Base-by-base conservation (phyloP, 768 basidiomycete species). In the Boletus rex-veris region DNA sequence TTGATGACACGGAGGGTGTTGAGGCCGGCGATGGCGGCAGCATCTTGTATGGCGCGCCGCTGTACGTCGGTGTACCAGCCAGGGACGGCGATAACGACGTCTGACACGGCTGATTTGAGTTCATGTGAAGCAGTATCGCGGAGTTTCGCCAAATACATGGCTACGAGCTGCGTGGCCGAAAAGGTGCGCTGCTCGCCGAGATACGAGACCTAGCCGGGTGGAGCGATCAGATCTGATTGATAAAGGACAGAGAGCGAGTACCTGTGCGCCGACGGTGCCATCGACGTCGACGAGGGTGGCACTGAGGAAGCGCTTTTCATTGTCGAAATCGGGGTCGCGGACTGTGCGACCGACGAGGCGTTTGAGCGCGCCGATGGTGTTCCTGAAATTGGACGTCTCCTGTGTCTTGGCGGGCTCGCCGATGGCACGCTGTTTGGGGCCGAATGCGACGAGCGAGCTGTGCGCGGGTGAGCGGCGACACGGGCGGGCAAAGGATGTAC, bases 331-430 rank as follows among this genome's bases (percentile, higher is more conserved):
- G 11, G 87, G 76, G 72, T 98, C 96, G 41, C 76, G 70, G 59
- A 88, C 61, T 28, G 87, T 83, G 47, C 95, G 82, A 9, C 95
- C 96, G 61, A 97, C 77, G 38, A 98, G 80, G 19, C 95, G 83
- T 73, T 98, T 98, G 64, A 98, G 77, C 0, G 84, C 87, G 39
- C 97, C 97, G 68, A 97, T 80, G 24, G 97, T 98, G 77, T 98
- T 99, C 74, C 85, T 90, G 81, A 94, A 98, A 75, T 98, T 98
- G 62, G 93, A 95, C 15, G 88, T 97, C 74, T 98, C 96, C 62
- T 95, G 92, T 0, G 91, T 98, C 79, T 98, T 99, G 62, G 95
- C 96, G 18, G 93, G 58, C 73, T 99, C 96, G 59, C 97, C 96
- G 69, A 98, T 89, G 45, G 86, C 73, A 42, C 96, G 88, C 64